These are phyloP conservation scores for Penicillium sp. DNA, from an alignment of 2,329 filamentous ascomycete genomes.

Conservation along the genomic window DNA sequence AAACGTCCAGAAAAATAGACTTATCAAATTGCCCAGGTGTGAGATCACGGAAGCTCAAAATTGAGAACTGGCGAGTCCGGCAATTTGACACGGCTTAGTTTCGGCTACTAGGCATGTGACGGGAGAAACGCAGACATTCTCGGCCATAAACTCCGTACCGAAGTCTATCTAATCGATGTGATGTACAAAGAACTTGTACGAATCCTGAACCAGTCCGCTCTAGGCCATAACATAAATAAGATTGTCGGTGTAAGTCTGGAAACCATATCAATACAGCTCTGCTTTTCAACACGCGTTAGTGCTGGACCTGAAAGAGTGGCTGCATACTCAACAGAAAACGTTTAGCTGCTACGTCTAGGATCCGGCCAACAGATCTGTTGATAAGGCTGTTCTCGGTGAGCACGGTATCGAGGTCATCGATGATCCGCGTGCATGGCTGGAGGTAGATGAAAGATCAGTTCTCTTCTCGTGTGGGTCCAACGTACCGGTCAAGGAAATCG, in stretches of 20 bases:
- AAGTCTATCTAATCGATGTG: too few relatives aligned
- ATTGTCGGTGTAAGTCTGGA: constrained; percentile 26
- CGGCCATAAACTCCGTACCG: too few relatives aligned
- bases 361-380: constrained; percentile 14
- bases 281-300: constrained; percentile 13
- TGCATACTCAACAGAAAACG: constrained; percentile 1
- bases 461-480: constrained; percentile 31
- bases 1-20: too few relatives aligned
- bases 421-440: constrained; percentile 32
- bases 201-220: constrained; percentile 8
- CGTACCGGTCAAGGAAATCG: constrained; percentile 36
- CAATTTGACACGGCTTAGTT: too few relatives aligned
- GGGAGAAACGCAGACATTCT: too few relatives aligned
- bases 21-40: too few relatives aligned
- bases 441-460: constrained; percentile 33
- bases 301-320: constrained; percentile 9
- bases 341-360: constrained; percentile 24
- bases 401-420: constrained; percentile 21
- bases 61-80: too few relatives aligned
- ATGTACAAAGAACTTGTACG: too few relatives aligned
- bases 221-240: constrained; percentile 15
- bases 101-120: too few relatives aligned
- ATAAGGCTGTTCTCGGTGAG: constrained; percentile 13
- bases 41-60: too few relatives aligned
- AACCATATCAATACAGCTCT: constrained; percentile 14